Evolutionary conservation across 352 stramenopile genomes (phyloP).

Genomic region (Phytophthora quininea): DNA sequence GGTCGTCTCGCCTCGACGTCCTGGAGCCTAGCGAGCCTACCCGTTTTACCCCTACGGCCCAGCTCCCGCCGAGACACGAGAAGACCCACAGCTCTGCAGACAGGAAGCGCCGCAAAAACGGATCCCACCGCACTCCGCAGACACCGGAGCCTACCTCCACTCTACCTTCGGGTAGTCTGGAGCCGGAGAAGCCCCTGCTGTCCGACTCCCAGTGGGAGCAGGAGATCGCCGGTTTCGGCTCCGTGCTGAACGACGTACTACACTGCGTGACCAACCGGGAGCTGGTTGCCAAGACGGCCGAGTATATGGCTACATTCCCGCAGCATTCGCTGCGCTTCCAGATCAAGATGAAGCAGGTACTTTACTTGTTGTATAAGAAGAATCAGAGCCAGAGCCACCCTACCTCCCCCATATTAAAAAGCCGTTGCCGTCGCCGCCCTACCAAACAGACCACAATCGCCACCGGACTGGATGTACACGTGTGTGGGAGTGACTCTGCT

Average conservation of each 20-base stretch:
- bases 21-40: slow-evolving; percentile 8
- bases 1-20: slow-evolving; percentile 6
- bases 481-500: slow-evolving; percentile 4
- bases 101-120: slow-evolving; percentile 28
- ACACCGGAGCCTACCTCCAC: too few relatives aligned
- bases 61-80: slow-evolving; percentile 16
- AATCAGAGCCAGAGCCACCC: not conserved
- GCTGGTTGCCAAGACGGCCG: slow-evolving; percentile 75
- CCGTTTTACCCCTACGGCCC: not conserved
- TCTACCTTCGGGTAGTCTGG: not conserved
- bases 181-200: slow-evolving; percentile 44
- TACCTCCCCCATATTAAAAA: slow-evolving; percentile 17
- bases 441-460: not conserved
- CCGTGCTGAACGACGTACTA: slow-evolving; percentile 76
- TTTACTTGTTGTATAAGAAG: slow-evolving; percentile 4
- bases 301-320: slow-evolving; percentile 75
- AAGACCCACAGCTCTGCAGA: slow-evolving; percentile 17
- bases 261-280: slow-evolving; percentile 70
- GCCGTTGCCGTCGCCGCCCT: slow-evolving; percentile 18
- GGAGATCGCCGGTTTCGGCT: slow-evolving; percentile 79
- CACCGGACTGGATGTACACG: not conserved
- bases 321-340: slow-evolving; percentile 81
- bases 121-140: not conserved
- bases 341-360: slow-evolving; percentile 91
- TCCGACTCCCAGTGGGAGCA: slow-evolving; percentile 70